Evolutionary conservation across 805 yeast species (phyloP).

Genomic region (Candida ulmi): DNA sequence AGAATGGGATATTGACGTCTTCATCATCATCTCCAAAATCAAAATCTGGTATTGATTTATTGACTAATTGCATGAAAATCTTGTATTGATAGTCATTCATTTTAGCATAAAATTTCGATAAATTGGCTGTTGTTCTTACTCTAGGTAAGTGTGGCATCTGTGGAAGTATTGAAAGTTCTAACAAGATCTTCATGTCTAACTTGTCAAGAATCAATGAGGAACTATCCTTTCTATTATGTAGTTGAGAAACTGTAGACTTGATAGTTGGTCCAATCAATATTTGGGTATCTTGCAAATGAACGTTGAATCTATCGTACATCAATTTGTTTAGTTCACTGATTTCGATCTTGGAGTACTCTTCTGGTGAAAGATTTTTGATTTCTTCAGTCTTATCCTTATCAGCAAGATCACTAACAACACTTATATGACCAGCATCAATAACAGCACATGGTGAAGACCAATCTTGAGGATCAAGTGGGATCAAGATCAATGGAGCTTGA

Average conservation of each 20-base stretch:
- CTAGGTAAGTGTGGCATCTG: conserved; percentile 69
- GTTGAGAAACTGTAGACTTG: conserved; percentile 67
- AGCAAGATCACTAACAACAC: conserved; percentile 74
- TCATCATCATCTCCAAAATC: conserved; percentile 16
- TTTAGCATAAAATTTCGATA: conserved; percentile 67
- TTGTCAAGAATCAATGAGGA: conserved; percentile 65
- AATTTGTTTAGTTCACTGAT: conserved; percentile 36
- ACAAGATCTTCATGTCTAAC: conserved; percentile 61
- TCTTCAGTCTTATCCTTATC: conserved; percentile 62
- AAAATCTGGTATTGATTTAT: conserved; percentile 55
- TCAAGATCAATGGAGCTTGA: conserved; percentile 86
- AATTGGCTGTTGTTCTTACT: conserved; percentile 66
- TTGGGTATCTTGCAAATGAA: conserved; percentile 80
- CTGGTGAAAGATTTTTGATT: conserved; percentile 55
- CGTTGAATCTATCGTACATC: conserved; percentile 84
- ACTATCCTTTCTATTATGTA: conserved; percentile 39
- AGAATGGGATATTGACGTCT: conserved; percentile 14
- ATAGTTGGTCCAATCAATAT: conserved; percentile 81
- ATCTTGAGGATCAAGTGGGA: conserved; percentile 76
- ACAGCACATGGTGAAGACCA: conserved; percentile 87
- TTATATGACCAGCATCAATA: conserved; percentile 93
- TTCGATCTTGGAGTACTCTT: conserved; percentile 61
- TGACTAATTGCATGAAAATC: conserved; percentile 73
- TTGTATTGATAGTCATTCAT: conserved; percentile 89
- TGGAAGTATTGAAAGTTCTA: conserved; percentile 85